Base-by-base conservation (phyloP, 106 monocot species). In the Dendrobium huoshanense region DNA sequence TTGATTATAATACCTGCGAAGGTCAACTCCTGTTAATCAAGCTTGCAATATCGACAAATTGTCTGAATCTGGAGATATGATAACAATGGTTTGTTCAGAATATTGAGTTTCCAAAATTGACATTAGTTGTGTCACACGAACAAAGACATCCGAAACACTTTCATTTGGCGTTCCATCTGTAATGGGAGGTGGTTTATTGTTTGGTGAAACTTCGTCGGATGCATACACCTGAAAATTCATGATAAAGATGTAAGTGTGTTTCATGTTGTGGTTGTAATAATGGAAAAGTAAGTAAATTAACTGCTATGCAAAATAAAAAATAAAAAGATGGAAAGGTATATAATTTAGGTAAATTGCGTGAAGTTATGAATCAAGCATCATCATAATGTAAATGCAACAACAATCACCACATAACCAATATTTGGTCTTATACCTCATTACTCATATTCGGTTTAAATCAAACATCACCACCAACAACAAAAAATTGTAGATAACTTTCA, bases 101-200 rank as follows among this genome's bases (percentile, higher is more conserved):
- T 96, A 96, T 44, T 96, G 95, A 19, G 95, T 96, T 75, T 96
- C 95, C 61, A 96, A 81, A 67, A 96, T 83, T 24, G 95, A 96
- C 95, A 93, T 96, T 49, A 96, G 93, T 45, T 93, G 91, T 19
- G 91, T 91, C 41, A 93, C 88, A 41, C 93, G 83, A 41, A 96
- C 95, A 88, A 88, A 96, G 65, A 96, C 95, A 80, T 96, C 93
- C 25, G 86, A 75, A 65, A 91, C 93, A 73, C 95, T 96, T 89
- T 96, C 93, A 82, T 93, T 96, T 43, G 93, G 93, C 11, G 93
- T 96, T 78, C 95, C 95, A 61, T 96, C 86, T 77, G 59, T 77
- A 47, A 78, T 89, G n/a, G 93, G 88, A 78, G 95, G 95, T 0
- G 95, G 93, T 79, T 96, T 96, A 73, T 81, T 91, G 67, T 87